These are phyloP conservation scores for Pholiota molesta DNA, from an alignment of 768 basidiomycete species.

Conservation along the genomic window DNA sequence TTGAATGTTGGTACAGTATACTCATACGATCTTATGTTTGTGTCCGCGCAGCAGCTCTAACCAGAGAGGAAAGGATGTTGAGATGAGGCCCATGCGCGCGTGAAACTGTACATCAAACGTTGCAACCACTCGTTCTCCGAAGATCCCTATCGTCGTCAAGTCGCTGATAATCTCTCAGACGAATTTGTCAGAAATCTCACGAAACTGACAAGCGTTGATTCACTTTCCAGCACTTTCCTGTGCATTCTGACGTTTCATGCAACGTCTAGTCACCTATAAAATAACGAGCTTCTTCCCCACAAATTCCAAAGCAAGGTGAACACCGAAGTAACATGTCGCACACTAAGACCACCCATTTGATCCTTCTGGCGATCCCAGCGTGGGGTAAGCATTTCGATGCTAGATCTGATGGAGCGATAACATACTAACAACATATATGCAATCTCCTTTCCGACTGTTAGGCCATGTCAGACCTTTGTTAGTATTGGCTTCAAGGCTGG, in stretches of 20 bases:
- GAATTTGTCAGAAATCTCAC: not conserved
- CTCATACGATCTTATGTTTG: too few species aligned
- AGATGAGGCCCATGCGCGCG: too few species aligned
- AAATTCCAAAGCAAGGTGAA: not conserved
- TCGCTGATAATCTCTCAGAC: not conserved
- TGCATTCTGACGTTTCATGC: not conserved
- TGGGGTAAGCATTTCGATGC: not conserved
- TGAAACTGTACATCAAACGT: too few species aligned
- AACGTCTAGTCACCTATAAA: not conserved
- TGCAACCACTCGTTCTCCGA: too few species aligned
- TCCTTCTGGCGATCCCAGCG: not conserved
- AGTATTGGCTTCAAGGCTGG: slow-evolving; percentile 14
- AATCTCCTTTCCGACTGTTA: not conserved
- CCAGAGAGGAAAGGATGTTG: too few species aligned
- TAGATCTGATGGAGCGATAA: too few species aligned
- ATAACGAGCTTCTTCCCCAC: not conserved
- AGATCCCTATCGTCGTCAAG: too few species aligned
- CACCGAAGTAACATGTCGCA: not conserved
- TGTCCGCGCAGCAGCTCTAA: too few species aligned
- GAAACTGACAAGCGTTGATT: not conserved
- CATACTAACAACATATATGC: not conserved
- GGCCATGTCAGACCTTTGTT: slow-evolving; percentile 16
- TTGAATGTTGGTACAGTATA: too few species aligned
- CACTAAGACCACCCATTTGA: slow-evolving; percentile 1
- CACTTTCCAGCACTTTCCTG: too few species aligned